Evolutionary conservation across 164 flowering plant genomes (phyloP), one percentile per base, ranked within the genome.

Genomic region (Vitis amurensis): DNA sequence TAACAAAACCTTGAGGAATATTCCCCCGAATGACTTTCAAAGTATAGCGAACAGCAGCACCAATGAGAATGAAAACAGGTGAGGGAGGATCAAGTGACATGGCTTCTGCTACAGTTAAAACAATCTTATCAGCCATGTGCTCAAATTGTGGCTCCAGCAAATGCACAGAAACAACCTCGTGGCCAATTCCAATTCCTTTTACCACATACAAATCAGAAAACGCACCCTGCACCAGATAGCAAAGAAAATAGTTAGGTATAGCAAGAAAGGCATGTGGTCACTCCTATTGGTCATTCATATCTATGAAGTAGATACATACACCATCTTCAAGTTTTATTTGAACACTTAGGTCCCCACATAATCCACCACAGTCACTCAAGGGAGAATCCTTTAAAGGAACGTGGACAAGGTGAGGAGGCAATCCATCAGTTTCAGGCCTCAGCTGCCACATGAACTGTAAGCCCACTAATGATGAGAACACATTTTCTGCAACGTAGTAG

Each of bases 41-140:
- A 71, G 19, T 78, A 62, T 90, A 95, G 4, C 66, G 90, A 55
- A 93, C 71, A 63, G 67, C 67, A 74, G 99, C 94, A 59, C 94
- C 97, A 76, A 85, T 70, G 9, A 93, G 88, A 61, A 93, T 88
- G 76, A 80, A 81, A 78, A 95, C 87, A 55, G 99, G 99, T 27
- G 99, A 93, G 10, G 96, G 93, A 51, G 99, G 99, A 55, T 90
- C 90, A 51, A 95, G 77, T n/a, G 96, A 87, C 92, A 95, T 93
- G 30, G 97, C 97, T 84, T 95, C 99, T 37, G 92, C 99, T 23
- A 95, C 98, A 64, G 97, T 95, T 74, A 92, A 69, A 64, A 82
- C 81, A 81, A 95, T 91, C 74, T 79, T 79, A 74, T 91, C 99
- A 51, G 73, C 78, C 85, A 89, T 67, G 73, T 84, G 79, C 76